Percentiles rank a stretch among this genome's conserved stretches.
Conservation (phyloP, 345 rosid genomes). For the Carallia brachiata region DNA sequence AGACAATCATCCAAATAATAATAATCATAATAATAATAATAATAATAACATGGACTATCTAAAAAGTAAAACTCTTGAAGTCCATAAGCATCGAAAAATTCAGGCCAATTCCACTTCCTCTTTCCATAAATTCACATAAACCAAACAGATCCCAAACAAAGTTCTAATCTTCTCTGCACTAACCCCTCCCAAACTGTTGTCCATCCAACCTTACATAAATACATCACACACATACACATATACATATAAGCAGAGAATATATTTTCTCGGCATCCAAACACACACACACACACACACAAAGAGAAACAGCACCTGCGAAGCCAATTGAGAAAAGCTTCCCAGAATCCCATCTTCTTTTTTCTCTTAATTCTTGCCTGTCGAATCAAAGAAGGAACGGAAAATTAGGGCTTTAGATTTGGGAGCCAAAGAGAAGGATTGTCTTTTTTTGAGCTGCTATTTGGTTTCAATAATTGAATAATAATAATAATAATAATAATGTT, state of each 20-base stretch:
- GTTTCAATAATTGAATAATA: conserved; percentile 9
- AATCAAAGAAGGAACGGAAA: neutral
- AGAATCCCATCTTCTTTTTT: conserved; percentile 28
- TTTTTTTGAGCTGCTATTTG: neutral
- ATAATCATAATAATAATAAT: too few species aligned
- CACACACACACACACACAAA: neutral
- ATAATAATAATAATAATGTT: too few species aligned
- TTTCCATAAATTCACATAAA: neutral
- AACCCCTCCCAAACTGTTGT: too few species aligned
- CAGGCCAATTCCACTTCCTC: neutral
- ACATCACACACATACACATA: too few species aligned
- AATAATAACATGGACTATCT: too few species aligned
- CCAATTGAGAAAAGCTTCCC: conserved; percentile 46
- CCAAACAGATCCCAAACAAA: neutral
- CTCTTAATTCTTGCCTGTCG: neutral
- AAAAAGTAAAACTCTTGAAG: too few species aligned
- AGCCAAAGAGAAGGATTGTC: neutral
- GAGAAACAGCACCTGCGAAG: conserved; percentile 31
- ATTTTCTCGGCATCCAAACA: neutral
- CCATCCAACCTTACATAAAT: too few species aligned
- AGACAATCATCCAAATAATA: too few species aligned
- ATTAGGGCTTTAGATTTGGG: conserved; percentile 9
- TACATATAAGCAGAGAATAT: too few species aligned
- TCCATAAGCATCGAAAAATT: neutral
- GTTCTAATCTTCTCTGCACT: too few species aligned